Conservation (phyloP, 495 filamentous ascomycete species). For the Cercophora sp. region DNA sequence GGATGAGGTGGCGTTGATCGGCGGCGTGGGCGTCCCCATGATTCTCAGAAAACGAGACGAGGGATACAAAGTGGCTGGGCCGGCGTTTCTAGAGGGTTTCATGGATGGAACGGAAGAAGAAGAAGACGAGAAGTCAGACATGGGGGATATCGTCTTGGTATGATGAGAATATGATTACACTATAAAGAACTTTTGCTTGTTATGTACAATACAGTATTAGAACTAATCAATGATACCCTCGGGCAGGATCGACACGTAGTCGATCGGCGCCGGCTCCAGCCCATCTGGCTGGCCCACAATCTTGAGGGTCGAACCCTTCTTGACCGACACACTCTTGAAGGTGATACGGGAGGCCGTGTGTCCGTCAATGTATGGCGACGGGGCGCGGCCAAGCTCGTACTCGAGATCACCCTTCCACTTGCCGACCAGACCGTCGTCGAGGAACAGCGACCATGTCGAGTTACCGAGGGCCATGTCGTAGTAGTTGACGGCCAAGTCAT, state of each 20-base stretch:
- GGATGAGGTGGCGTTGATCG: too few species aligned
- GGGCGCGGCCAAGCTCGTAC: conserved; percentile 52
- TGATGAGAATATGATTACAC: too few species aligned
- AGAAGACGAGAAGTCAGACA: too few species aligned
- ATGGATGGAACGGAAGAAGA: too few species aligned
- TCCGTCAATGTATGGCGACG: conserved; percentile 55
- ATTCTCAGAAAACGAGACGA: too few species aligned
- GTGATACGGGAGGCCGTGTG: conserved; percentile 61
- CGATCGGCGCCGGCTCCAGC: conserved; percentile 58
- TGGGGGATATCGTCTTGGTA: too few species aligned
- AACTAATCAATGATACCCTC: conserved; percentile 54
- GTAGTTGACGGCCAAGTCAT: conserved; percentile 63
- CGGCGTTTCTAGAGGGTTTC: too few species aligned
- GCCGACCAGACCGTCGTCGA: conserved; percentile 19
- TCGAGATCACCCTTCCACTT: conserved; percentile 57
- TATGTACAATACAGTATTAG: too few species aligned
- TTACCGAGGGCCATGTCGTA: conserved; percentile 59
- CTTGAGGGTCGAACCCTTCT: conserved; percentile 53
- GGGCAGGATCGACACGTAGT: conserved; percentile 63
- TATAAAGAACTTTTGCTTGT: too few species aligned
- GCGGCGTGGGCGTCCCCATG: too few species aligned
- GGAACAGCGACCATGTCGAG: conserved; percentile 37
- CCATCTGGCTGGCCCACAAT: conserved; percentile 58
- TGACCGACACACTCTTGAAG: conserved; percentile 48
- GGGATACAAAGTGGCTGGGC: too few species aligned